phyloP scores from a whole-genome alignment of 805 yeast genomes.

The Wickerhamomyces subpelliculosus region DNA sequence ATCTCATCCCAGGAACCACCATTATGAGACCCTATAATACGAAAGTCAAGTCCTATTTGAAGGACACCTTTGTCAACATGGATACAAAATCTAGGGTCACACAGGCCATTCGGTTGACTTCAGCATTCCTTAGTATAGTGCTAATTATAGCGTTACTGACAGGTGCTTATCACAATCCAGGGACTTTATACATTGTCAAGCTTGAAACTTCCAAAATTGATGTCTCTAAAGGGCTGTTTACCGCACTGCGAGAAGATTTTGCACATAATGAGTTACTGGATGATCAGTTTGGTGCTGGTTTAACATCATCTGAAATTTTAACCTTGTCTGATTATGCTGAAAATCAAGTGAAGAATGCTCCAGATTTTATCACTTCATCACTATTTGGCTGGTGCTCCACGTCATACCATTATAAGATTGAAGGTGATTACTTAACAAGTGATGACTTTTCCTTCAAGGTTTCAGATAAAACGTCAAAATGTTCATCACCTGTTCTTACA shows the following conservation, averaged over 20 bases:
- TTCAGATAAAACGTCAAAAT: background rate
- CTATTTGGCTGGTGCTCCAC: slow-evolving; percentile 42
- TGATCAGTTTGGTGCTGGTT: slow-evolving; percentile 19
- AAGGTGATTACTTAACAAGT: background rate
- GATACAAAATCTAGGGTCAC: background rate
- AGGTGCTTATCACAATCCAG: background rate
- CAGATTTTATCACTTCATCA: slow-evolving; percentile 38
- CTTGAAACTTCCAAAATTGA: slow-evolving; percentile 46
- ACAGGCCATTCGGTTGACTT: background rate
- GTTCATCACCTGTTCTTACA: background rate
- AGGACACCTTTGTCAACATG: background rate
- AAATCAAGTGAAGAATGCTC: slow-evolving; percentile 38
- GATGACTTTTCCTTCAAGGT: background rate
- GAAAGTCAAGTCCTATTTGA: no score
- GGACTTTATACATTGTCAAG: slow-evolving; percentile 9
- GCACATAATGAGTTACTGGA: slow-evolving; percentile 16
- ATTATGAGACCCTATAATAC: no score
- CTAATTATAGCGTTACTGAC: background rate
- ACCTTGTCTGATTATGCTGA: slow-evolving; percentile 39
- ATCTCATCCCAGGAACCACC: no score
- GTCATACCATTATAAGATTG: slow-evolving; percentile 10
- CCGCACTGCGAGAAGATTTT: slow-evolving; percentile 32
- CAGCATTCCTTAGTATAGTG: background rate
- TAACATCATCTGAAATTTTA: slow-evolving; percentile 44
- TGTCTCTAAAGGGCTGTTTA: slow-evolving; percentile 46